These are phyloP conservation scores for Pseudogymnoascus sp. DNA, from an alignment of 2,329 filamentous ascomycete species.

Conservation along the genomic window DNA sequence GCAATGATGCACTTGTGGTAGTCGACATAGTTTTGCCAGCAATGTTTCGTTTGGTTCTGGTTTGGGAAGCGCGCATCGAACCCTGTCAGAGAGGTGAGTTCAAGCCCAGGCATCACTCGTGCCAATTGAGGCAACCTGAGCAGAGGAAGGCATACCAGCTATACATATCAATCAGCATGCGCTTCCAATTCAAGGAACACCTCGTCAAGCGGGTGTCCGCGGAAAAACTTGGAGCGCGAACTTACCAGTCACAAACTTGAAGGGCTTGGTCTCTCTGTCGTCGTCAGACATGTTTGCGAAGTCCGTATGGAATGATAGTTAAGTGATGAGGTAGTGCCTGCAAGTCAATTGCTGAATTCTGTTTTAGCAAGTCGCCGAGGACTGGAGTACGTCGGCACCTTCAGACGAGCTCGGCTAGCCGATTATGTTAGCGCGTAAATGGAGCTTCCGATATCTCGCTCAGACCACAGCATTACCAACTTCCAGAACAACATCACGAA, in stretches of 20 bases:
- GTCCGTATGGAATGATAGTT: slow-evolving; percentile 25
- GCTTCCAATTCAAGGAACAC: slow-evolving; percentile 20
- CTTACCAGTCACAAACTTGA: slow-evolving; percentile 99
- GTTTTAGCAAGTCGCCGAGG: slow-evolving; percentile 19
- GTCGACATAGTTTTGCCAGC: slow-evolving; percentile 99
- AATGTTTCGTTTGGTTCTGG: slow-evolving; percentile 98
- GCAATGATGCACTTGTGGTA: slow-evolving; percentile 99
- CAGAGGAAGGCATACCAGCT: slow-evolving; percentile 41
- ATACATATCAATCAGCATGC: slow-evolving; percentile 34
- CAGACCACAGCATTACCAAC: slow-evolving; percentile 15
- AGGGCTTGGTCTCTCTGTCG: slow-evolving; percentile 92
- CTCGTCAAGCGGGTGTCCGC: slow-evolving; percentile 18
- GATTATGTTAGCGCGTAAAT: slow-evolving; percentile 28
- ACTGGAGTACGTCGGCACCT: slow-evolving; percentile 18
- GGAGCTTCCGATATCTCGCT: slow-evolving; percentile 17
- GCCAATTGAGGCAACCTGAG: not conserved
- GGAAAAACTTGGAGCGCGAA: slow-evolving; percentile 18
- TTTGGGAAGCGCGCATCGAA: slow-evolving; percentile 99
- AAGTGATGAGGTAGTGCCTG: not conserved
- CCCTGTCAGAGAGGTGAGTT: slow-evolving; percentile 47
- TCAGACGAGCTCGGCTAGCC: slow-evolving; percentile 26
- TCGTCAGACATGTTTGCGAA: slow-evolving; percentile 81
- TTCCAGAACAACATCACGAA: slow-evolving; percentile 12
- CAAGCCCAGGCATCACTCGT: not conserved
- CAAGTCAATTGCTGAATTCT: slow-evolving; percentile 13